Evolutionary conservation across 306 rosid genomes (phyloP).

Genomic region (Hippophae rhamnoides): DNA sequence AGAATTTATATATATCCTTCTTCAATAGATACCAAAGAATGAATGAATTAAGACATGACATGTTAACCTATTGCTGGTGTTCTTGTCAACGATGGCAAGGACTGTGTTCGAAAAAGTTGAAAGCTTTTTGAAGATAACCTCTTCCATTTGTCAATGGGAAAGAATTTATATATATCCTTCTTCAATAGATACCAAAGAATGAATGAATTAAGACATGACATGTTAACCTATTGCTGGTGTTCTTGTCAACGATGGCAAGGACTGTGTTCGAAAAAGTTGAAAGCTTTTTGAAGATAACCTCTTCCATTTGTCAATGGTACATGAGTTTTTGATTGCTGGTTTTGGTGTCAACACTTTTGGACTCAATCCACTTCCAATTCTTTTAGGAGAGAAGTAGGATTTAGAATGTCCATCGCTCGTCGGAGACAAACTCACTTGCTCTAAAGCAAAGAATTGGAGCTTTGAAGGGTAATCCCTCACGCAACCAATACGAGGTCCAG

Average conservation of each 20-base stretch:
- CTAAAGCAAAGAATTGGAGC: conserved; percentile 73
- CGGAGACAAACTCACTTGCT: conserved; percentile 82
- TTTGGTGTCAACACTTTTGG: conserved; percentile 24
- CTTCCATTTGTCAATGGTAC: conserved; percentile 6
- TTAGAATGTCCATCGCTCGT: conserved; percentile 34
- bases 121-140: conserved; percentile 19
- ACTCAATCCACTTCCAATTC: conserved; percentile 20
- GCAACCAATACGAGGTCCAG: conserved; percentile 91
- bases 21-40: conserved; percentile 39
- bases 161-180: conserved; percentile 32
- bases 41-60: conserved; percentile 28
- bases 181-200: conserved; percentile 39
- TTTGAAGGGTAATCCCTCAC: conserved; percentile 81
- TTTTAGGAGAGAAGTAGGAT: conserved; percentile 29
- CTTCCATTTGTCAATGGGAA: conserved; percentile 17
- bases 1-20: conserved; percentile 29
- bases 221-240: conserved; percentile 25
- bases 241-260: conserved; percentile 37
- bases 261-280: conserved; percentile 20
- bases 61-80: conserved; percentile 20
- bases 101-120: conserved; percentile 20
- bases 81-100: conserved; percentile 36
- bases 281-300: conserved; percentile 17
- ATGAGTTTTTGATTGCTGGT: conserved; percentile 6
- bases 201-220: conserved; percentile 28